Evolutionary conservation across 2,329 filamentous ascomycete genomes (phyloP).

Genomic region (Aspergillus thermomutatus): DNA sequence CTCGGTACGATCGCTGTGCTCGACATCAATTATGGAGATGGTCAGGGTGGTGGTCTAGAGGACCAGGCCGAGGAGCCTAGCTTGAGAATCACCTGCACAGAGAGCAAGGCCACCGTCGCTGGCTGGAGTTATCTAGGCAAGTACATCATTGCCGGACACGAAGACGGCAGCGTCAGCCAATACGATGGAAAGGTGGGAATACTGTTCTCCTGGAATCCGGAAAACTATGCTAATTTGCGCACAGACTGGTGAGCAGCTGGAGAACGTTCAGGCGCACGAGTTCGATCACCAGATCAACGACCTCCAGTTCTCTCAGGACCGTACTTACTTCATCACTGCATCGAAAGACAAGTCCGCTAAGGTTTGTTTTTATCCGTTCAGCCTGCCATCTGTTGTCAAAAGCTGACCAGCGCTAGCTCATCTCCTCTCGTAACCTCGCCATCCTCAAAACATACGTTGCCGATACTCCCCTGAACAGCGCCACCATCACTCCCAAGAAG

Average conservation of each 20-base stretch:
- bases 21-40: constrained; percentile 77
- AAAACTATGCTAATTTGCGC: constrained; percentile 13
- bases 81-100: constrained; percentile 86
- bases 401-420: constrained; percentile 53
- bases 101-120: constrained; percentile 95
- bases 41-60: constrained; percentile 51
- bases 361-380: constrained; percentile 46
- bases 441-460: constrained; percentile 88
- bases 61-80: constrained; percentile 80
- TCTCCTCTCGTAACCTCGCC: constrained; percentile 80
- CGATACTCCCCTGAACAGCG: constrained; percentile 96
- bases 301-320: constrained; percentile 89
- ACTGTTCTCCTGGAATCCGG: not conserved
- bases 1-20: constrained; percentile 91
- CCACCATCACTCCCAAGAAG: constrained; percentile 90
- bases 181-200: constrained; percentile 79
- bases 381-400: not conserved
- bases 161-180: constrained; percentile 86
- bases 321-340: constrained; percentile 97
- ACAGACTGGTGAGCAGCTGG: constrained; percentile 73
- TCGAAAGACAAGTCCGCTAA: constrained; percentile 98
- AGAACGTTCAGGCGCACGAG: constrained; percentile 82
- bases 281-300: constrained; percentile 80
- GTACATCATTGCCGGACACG: constrained; percentile 97
- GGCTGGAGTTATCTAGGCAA: constrained; percentile 92